Conservation (phyloP, 2,329 filamentous ascomycete genomes). For the Fusarium nygamai region DNA sequence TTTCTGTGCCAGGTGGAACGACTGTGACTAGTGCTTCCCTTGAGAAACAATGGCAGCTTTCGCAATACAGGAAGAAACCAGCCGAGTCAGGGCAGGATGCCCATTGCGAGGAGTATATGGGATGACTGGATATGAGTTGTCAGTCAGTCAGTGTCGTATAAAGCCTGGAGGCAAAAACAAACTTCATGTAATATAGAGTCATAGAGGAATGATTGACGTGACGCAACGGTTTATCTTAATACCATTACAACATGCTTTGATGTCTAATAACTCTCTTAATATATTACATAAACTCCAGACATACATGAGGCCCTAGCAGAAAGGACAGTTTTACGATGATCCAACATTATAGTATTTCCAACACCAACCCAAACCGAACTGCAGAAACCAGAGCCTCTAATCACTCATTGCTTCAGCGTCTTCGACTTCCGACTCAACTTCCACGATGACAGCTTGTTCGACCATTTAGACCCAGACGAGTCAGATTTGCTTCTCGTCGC, state of each 20-base stretch:
- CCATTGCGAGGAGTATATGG: not conserved
- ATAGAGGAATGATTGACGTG: not conserved
- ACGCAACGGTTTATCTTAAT: not conserved
- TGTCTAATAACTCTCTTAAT: not conserved
- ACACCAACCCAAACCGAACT: not conserved
- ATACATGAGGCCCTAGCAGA: conserved; percentile 56
- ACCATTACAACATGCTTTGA: not conserved
- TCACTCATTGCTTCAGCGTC: conserved; percentile 25
- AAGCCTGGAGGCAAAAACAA: fast-evolving
- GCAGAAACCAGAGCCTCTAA: not conserved
- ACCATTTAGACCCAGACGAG: conserved; percentile 21
- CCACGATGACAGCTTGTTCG: conserved; percentile 33
- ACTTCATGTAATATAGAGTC: too few species aligned
- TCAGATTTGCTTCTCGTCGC: conserved; percentile 13
- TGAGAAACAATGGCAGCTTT: not conserved
- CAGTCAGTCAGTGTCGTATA: fast-evolving
- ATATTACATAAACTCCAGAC: not conserved
- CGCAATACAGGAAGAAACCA: not conserved
- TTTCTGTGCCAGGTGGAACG: not conserved
- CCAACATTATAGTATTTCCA: not conserved
- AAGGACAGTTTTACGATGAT: not conserved
- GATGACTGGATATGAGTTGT: not conserved
- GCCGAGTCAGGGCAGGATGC: not conserved
- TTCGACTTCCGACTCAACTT: conserved; percentile 36
- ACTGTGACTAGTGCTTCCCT: not conserved